Base-by-base conservation (phyloP, 1,139 yeast genomes). In the Geotrichum candidum region DNA sequence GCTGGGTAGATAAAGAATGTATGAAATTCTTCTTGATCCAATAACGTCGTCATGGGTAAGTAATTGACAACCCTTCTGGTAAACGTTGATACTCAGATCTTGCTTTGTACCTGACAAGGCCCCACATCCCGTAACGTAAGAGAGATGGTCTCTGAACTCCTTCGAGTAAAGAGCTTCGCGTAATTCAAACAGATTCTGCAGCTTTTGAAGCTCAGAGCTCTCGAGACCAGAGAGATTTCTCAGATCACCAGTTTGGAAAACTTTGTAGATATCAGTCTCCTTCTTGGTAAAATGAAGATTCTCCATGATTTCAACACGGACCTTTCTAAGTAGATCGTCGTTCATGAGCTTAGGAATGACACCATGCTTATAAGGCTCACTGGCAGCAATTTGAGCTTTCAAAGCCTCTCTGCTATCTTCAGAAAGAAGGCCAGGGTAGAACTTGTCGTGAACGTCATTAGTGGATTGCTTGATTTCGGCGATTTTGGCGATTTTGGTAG, bases 21-120 rank as follows among this genome's bases (percentile, higher is more conserved):
- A 95, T 68, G 97, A 89, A 51, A 95, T 94, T 65, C 98, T 80
- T 72, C 99, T 80, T 2, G 96, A 86, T 0, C 99, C 99, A 73
- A 95, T 94, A 38, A 95, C 99, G 74, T 95, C 99, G 75, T 95
- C 99, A 72, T 95, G 99, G 15, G 96, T 90, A 64, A 95, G 79
- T 66, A 95, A 78, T 75, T 95, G 99, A 71, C 98, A 94, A 1
- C 97, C 96, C 70, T 89, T 88, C 59, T 88, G 87, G 75, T 95
- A 95, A 1, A 96, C 86, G 72, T 94, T 94, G 68, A 94, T 84
- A 64, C 96, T 87, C 86, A 95, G 86, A 73, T 95, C 99, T 48
- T 96, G 92, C 73, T 90, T 90, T 45, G 81, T 71, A 7, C 97
- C 98, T 67, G 96, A 88, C 59, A 95, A 77, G 67, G 90, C 88